Evolutionary conservation across 345 rosid species (phyloP).

Genomic region (Triadica sebifera): DNA sequence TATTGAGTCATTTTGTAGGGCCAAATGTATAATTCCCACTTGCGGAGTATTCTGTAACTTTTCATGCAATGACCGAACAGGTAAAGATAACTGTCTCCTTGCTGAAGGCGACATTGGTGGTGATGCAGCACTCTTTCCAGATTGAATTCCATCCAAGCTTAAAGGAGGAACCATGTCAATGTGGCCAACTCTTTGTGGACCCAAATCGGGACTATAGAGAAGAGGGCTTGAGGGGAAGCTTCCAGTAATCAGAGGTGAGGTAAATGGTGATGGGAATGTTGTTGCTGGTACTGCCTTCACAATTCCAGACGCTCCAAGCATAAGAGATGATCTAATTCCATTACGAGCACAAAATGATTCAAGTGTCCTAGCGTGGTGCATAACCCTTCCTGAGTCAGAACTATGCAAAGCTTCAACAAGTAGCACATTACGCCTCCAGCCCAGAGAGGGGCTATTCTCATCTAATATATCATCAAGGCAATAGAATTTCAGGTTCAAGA

Average conservation of each 20-base stretch:
- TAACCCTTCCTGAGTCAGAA: constrained; percentile 74
- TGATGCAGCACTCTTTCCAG: constrained; percentile 55
- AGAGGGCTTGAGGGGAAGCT: constrained; percentile 93
- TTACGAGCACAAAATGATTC: constrained; percentile 75
- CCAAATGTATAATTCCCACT: constrained; percentile 87
- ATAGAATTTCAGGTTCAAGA: constrained; percentile 23
- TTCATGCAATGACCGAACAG: constrained; percentile 72
- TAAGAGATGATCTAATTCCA: constrained; percentile 65
- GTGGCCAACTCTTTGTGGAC: constrained; percentile 63
- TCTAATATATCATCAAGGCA: constrained; percentile 37
- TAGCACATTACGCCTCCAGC: constrained; percentile 92
- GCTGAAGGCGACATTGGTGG: constrained; percentile 76
- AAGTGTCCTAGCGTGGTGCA: constrained; percentile 86
- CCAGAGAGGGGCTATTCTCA: constrained; percentile 68
- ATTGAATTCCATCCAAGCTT: constrained; percentile 78
- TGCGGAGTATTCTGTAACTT: constrained; percentile 88
- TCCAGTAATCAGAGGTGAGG: constrained; percentile 84
- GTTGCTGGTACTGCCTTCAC: constrained; percentile 53
- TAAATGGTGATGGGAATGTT: constrained; percentile 76
- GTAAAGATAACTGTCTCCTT: constrained; percentile 68
- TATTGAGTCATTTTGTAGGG: constrained; percentile 78
- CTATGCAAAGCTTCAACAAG: constrained; percentile 94
- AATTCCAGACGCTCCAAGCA: constrained; percentile 58
- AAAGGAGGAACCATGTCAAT: constrained; percentile 91
- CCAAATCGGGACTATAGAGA: constrained; percentile 77